Evolutionary conservation across 805 yeast genomes (phyloP).

Genomic region (Teunomyces barrocoloradensis): DNA sequence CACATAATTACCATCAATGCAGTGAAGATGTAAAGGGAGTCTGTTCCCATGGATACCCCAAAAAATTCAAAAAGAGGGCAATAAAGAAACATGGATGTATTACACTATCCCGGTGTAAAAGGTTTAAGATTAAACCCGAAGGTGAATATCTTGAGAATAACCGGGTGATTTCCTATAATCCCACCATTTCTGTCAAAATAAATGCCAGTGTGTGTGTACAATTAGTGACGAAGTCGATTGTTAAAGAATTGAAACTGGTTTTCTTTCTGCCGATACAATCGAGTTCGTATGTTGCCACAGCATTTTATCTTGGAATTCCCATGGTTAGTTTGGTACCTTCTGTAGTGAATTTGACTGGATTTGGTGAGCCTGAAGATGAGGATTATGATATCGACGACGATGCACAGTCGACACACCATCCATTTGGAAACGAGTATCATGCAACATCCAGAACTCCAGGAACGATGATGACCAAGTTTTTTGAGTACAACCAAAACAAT

Average conservation of each 20-base stretch:
- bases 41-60: slow-evolving; percentile 1
- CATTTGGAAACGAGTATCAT: not conserved
- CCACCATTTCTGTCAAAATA: not conserved
- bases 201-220: not conserved
- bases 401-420: slow-evolving; percentile 1
- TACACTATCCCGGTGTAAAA: not conserved
- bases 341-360: not conserved
- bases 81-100: not conserved
- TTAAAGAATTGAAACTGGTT: not conserved
- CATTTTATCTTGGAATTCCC: not conserved
- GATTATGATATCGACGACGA: slow-evolving; percentile 7
- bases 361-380: slow-evolving; percentile 18
- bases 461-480: not conserved
- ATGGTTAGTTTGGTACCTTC: slow-evolving; percentile 1
- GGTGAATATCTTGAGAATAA: not conserved
- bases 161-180: not conserved
- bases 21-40: not conserved
- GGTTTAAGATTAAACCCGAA: not conserved
- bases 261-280: not conserved
- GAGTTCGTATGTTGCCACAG: not conserved
- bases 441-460: not conserved
- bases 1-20: not conserved
- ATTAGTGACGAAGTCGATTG: not conserved
- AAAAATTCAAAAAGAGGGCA: not conserved
- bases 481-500: not conserved